phyloP scores from a whole-genome alignment of 306 rosid species.

The Quillaja saponaria region DNA sequence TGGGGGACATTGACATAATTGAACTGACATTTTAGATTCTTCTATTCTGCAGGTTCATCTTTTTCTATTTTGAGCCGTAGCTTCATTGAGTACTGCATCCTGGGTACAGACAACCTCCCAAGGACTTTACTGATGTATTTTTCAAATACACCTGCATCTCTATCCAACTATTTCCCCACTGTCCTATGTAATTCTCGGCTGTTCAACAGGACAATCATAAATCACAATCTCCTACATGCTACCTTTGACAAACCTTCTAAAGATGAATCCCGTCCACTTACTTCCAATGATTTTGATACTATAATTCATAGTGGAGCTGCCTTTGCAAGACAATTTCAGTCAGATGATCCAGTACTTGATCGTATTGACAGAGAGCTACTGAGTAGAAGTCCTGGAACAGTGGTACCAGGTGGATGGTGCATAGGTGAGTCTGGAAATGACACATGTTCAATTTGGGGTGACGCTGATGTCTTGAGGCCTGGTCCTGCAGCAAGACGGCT shows the following conservation, averaged over 20 bases:
- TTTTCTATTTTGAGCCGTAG: conserved; percentile 68
- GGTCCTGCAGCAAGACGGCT: conserved; percentile 71
- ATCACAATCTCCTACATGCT: conserved; percentile 63
- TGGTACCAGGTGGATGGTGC: conserved; percentile 97
- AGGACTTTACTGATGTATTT: conserved; percentile 85
- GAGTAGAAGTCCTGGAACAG: conserved; percentile 45
- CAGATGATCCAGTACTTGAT: conserved; percentile 68
- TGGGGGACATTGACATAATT: not conserved
- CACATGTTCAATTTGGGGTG: conserved; percentile 87
- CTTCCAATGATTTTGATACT: conserved; percentile 51
- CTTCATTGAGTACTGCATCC: conserved; percentile 77
- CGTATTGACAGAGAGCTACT: conserved; percentile 69
- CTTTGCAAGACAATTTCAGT: conserved; percentile 58
- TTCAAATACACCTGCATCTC: conserved; percentile 76
- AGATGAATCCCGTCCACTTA: conserved; percentile 44
- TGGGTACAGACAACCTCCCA: conserved; percentile 88
- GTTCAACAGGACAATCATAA: conserved; percentile 72
- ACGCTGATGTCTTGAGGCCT: conserved; percentile 88
- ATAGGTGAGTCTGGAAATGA: conserved; percentile 71
- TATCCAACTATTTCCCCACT: conserved; percentile 80
- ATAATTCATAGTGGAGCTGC: conserved; percentile 80
- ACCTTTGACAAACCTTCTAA: conserved; percentile 35
- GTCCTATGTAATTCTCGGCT: conserved; percentile 76
- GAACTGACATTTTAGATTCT: conserved; percentile 13
- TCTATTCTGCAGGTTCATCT: conserved; percentile 67